phyloP scores from a whole-genome alignment of 2,329 filamentous ascomycete species.

The Diaporthe humulicola region DNA sequence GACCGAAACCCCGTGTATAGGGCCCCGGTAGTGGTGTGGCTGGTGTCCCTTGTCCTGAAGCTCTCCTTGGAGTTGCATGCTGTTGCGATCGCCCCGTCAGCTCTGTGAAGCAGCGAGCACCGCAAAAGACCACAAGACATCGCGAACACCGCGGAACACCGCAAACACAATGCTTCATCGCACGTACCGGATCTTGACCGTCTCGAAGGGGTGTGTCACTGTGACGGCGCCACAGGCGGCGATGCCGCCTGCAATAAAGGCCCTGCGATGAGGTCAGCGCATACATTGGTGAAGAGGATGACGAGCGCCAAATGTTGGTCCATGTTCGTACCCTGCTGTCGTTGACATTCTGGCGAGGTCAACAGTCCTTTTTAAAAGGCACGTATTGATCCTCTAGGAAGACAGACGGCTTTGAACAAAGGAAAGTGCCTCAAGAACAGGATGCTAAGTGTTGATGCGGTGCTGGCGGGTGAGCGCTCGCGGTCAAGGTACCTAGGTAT shows the following conservation, averaged over 20 bases:
- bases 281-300: conserved; percentile 36
- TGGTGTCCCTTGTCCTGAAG: conserved; percentile 88
- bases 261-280: conserved; percentile 59
- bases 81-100: conserved; percentile 50
- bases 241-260: conserved; percentile 95
- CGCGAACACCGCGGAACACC: neutral
- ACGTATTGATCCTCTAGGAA: too few relatives aligned
- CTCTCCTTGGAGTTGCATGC: conserved; percentile 96
- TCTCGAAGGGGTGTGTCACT: conserved; percentile 97
- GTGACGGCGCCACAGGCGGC: conserved; percentile 98
- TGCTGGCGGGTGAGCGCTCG: neutral
- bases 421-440: neutral
- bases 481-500: neutral
- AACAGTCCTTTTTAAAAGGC: neutral
- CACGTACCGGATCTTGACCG: conserved; percentile 93
- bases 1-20: conserved; percentile 89
- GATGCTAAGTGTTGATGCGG: neutral
- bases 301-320: neutral
- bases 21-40: conserved; percentile 89
- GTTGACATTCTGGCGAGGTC: conserved; percentile 61
- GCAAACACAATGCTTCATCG: neutral
- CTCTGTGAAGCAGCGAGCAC: conserved; percentile 23
- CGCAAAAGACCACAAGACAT: neutral
- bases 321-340: conserved; percentile 56
- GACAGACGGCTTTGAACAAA: neutral